phyloP scores from a whole-genome alignment of 805 yeast species.

The Cyberlindnera veronae region DNA sequence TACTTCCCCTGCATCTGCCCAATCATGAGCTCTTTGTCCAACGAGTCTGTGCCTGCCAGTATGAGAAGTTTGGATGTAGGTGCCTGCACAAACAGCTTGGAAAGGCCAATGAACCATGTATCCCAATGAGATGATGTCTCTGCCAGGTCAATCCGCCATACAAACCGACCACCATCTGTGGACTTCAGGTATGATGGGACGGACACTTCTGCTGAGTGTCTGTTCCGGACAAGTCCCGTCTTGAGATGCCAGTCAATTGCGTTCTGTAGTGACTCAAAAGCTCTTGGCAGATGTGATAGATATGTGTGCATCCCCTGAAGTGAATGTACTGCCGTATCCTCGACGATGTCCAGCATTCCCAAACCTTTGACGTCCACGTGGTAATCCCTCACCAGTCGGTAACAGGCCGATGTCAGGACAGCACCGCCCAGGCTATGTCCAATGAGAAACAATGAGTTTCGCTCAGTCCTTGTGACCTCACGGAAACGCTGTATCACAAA shows the following conservation, averaged over 20 bases:
- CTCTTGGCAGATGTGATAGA: conserved; percentile 58
- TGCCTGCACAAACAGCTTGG: conserved; percentile 46
- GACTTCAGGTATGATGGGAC: conserved; percentile 62
- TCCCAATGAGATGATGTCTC: conserved; percentile 70
- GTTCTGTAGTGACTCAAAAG: conserved; percentile 46
- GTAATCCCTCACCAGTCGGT: conserved; percentile 17
- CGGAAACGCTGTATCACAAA: conserved; percentile 43
- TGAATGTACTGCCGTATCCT: conserved; percentile 81
- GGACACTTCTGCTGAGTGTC: conserved; percentile 65
- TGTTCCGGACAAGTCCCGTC: conserved; percentile 47
- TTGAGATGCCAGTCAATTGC: conserved; percentile 85
- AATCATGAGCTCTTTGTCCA: conserved; percentile 80
- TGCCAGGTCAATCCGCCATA: conserved; percentile 65
- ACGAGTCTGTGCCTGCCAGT: conserved; percentile 83
- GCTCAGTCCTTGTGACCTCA: conserved; percentile 9
- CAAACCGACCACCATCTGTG: conserved; percentile 25
- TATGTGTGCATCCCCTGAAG: conserved; percentile 65
- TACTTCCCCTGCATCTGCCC: conserved; percentile 99
- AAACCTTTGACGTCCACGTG: conserved; percentile 53
- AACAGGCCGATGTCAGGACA: conserved; percentile 55
- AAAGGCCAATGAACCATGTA: conserved; percentile 75
- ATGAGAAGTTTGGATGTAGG: conserved; percentile 67
- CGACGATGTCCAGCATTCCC: conserved; percentile 85
- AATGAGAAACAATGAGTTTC: conserved; percentile 48
- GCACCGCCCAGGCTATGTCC: conserved; percentile 97